phyloP scores from a whole-genome alignment of 495 filamentous ascomycete genomes.

The Parmelia sp. region DNA sequence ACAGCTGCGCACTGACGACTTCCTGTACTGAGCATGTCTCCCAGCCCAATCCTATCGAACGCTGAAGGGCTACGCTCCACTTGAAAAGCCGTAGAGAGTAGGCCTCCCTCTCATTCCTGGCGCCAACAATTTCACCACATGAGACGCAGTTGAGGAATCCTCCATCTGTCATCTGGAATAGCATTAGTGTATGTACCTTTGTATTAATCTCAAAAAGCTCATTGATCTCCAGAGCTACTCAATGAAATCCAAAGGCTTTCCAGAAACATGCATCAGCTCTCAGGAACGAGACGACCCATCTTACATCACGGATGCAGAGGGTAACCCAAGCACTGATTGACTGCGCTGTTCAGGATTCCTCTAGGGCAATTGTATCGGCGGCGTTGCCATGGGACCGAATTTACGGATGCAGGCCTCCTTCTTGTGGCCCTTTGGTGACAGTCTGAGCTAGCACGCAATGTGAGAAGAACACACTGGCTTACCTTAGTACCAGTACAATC shows the following conservation, averaged over 20 bases:
- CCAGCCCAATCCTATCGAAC: constrained; percentile 25
- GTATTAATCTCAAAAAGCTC: constrained; percentile 21
- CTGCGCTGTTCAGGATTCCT: constrained; percentile 31
- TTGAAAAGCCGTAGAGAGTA: constrained; percentile 46
- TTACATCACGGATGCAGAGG: constrained; percentile 6
- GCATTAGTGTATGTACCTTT: constrained; percentile 27
- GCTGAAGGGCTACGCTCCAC: constrained; percentile 38
- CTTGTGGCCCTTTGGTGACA: constrained; percentile 60
- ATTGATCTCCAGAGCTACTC: constrained; percentile 15
- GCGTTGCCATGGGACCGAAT: constrained; percentile 52
- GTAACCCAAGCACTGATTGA: constrained; percentile 13
- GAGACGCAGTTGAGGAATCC: constrained; percentile 34
- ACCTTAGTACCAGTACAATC: constrained; percentile 64
- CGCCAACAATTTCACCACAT: constrained; percentile 42
- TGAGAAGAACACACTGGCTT: constrained; percentile 18
- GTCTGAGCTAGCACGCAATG: neutral
- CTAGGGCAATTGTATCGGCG: constrained; percentile 93
- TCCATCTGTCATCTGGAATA: constrained; percentile 15
- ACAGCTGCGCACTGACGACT: constrained; percentile 46
- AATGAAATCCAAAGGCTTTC: constrained; percentile 25
- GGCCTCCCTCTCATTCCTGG: constrained; percentile 36
- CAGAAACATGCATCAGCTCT: constrained; percentile 2
- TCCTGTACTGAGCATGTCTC: constrained; percentile 44
- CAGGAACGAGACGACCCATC: constrained; percentile 15
- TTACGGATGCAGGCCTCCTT: constrained; percentile 60